Conservation (phyloP, 345 rosid species). For the Syzygium grande region DNA sequence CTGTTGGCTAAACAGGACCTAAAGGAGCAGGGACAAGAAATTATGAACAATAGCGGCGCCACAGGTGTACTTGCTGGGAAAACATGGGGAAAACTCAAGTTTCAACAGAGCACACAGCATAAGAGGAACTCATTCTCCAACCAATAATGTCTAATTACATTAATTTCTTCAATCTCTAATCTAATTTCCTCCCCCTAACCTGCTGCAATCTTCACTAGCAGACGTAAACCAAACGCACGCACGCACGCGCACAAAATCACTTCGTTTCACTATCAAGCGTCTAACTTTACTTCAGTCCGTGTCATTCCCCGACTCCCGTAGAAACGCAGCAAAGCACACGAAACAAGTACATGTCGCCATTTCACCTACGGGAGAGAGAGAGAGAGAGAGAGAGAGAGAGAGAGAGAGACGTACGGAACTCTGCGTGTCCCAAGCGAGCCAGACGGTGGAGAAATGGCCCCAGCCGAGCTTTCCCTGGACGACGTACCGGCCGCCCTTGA, state of each 20-base stretch:
- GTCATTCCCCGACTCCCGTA: not conserved
- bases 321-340: not conserved
- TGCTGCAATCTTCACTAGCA: not conserved
- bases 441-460: constrained; percentile 85
- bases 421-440: constrained; percentile 72
- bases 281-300: not conserved
- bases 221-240: not conserved
- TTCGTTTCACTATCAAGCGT: not conserved
- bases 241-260: not conserved
- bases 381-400: not conserved
- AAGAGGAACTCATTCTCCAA: not conserved
- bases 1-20: not conserved
- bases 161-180: not conserved
- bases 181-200: not conserved
- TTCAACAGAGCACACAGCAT: not conserved
- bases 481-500: constrained; percentile 53
- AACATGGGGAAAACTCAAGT: not conserved
- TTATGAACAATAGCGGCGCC: not conserved
- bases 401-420: constrained; percentile 20
- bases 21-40: not conserved
- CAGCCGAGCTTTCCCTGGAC: constrained; percentile 72
- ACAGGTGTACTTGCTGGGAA: not conserved
- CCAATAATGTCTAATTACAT: not conserved
- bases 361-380: not conserved
- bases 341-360: not conserved